Base-by-base conservation (phyloP, 2,329 filamentous ascomycete species). In the Colletotrichum zoysiae region DNA sequence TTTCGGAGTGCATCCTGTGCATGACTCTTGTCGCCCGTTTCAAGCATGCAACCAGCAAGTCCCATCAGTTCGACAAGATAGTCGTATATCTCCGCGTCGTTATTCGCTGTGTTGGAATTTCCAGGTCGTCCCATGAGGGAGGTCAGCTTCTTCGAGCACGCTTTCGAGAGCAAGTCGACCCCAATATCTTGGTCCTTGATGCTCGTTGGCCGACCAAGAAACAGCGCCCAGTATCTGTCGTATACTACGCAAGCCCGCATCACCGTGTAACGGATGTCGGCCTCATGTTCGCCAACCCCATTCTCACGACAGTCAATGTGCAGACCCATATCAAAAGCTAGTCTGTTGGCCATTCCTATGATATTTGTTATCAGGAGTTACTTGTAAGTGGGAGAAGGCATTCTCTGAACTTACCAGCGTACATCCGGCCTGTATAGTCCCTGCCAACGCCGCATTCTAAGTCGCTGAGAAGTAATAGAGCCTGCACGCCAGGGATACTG, bases 51-150 rank as follows among this genome's bases (percentile, higher is more conserved):
- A 51, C 86, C 86, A 1, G 86, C 85, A 8, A 88, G 79, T 71
- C 87, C 86, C 86, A 88, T 87, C n/a, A 89, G 79, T 73, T 88
- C 86, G 46, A 88, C 82, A 9, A 88, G 81, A 30, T 86, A 81
- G 73, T 87, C 84, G 74, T 87, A 86, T 26, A 88, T 84, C 60
- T 86, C 81, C 16, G 75, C 76, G 30, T 74, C 70, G 53, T 67
- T 74, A 20, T 76, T 73, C 46, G 75, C 74, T 55, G 61, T 65
- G 40, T 70, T 30, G 35, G 79, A 6, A 78, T 80, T 67, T 79
- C 79, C 44, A 77, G 74, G 68, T 76, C 78, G 65, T 79, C 79
- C 57, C 78, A 75, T 5, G 78, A 79, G 59, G 14, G 84, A 81
- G 2, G 80, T 79, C 1, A 86, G 79, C 48, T 46, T 46, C 44